Conservation (phyloP, 2,329 filamentous ascomycete species). For the Cercospora sp. region DNA sequence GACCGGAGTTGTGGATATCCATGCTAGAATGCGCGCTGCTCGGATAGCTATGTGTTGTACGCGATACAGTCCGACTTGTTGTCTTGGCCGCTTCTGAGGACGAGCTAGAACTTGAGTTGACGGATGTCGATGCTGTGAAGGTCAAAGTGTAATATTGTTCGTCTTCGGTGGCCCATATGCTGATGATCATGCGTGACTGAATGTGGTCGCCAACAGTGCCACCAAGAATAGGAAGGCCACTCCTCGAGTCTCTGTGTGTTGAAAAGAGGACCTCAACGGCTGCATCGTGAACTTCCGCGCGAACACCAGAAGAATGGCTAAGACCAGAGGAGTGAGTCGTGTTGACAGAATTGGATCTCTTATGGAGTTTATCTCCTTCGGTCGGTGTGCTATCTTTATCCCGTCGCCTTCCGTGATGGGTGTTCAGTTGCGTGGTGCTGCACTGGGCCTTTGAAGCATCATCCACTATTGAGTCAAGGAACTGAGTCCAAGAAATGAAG, state of each 20-base stretch:
- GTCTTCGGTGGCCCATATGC: slow-evolving; percentile 68
- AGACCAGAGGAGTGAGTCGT: slow-evolving; percentile 13
- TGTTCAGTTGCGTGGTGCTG: slow-evolving; percentile 33
- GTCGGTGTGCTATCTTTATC: slow-evolving; percentile 30
- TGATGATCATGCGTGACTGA: slow-evolving; percentile 74
- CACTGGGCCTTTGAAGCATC: slow-evolving; percentile 39
- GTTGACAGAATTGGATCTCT: slow-evolving; percentile 26
- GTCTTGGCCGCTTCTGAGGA: slow-evolving; percentile 29
- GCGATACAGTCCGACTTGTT: slow-evolving; percentile 45
- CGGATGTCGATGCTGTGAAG: slow-evolving; percentile 60
- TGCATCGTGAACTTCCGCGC: slow-evolving; percentile 57
- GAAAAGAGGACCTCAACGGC: slow-evolving; percentile 68
- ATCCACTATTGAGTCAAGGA: slow-evolving; percentile 47
- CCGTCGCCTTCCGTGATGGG: slow-evolving; percentile 23
- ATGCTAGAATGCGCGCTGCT: slow-evolving; percentile 42
- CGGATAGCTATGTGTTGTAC: slow-evolving; percentile 42
- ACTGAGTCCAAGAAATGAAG: slow-evolving; percentile 54
- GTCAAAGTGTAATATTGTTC: slow-evolving; percentile 72
- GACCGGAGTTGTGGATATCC: slow-evolving; percentile 36
- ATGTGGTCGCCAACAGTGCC: slow-evolving; percentile 40
- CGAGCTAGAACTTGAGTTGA: slow-evolving; percentile 20
- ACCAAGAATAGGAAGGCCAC: slow-evolving; percentile 42
- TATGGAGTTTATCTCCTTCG: slow-evolving; percentile 16
- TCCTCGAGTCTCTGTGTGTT: slow-evolving; percentile 44
- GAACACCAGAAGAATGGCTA: slow-evolving; percentile 32